Evolutionary conservation across 495 filamentous ascomycete species (phyloP), one percentile per base, ranked within the genome.

Genomic region (Xanthoparmelia taractica): DNA sequence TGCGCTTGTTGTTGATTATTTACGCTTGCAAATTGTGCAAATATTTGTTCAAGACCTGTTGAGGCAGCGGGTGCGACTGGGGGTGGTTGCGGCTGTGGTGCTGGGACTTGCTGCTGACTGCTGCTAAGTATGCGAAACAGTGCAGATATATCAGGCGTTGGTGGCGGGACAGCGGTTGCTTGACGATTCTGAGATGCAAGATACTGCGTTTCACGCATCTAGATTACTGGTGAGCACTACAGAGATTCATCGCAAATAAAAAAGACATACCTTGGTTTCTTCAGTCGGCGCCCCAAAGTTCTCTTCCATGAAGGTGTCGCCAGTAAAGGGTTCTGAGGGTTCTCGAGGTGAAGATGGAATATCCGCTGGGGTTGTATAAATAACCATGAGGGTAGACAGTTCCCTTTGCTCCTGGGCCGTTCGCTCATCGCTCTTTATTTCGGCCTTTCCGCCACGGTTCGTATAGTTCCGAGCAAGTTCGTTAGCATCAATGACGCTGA

Each of bases 311-410:
- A 33, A 38, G 7, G 74, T 68, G 15, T 74, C 69, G 27, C 74
- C 76, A 20, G 73, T 58, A 45, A 65, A 66, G 12, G 68, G 70
- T 45, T 80, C 73, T 18, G 79, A 72, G 5, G 91, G 90, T 59
- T 95, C 92, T 61, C 86, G 84, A 3, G 92, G 88, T 0, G 86
- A 84, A 1, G 84, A 76, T 7, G 92, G 92, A 64, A 95, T 87
- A 68, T 96, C 91, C 10, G 81, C 81, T 40, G 76, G 73, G 59
- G 85, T 84, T 3, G 87, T 82, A 69, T 96, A 94, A 64, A 91
- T 83, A 8, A 87, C 88, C 85, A 95, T 91, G 38, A 96, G 81
- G 31, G 89, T 91, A n/a, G 79, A 85, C 27, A 79, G 76, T 73
- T 96, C 92, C 12, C 89, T 84, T 58, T 85, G 80, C 36, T 87